phyloP scores from a whole-genome alignment of 805 yeast genomes.

The Pichia eremophila region DNA sequence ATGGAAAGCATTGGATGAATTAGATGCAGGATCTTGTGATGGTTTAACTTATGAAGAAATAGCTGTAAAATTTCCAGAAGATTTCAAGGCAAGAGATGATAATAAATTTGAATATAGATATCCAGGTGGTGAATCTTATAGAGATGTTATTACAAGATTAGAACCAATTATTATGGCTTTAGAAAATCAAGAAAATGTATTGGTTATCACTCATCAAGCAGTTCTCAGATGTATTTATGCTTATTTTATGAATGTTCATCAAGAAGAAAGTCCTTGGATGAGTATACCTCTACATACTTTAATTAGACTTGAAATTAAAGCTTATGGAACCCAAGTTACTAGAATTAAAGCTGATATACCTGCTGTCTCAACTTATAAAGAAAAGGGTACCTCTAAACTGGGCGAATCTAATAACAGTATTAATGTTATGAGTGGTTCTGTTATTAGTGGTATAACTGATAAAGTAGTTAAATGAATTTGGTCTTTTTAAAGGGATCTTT shows the following conservation, averaged over 20 bases:
- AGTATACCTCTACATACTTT: slow-evolving; percentile 93
- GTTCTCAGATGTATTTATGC: slow-evolving; percentile 94
- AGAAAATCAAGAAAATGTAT: slow-evolving; percentile 91
- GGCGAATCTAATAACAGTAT: slow-evolving; percentile 38
- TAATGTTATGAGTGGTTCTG: slow-evolving; percentile 38
- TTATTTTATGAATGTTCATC: slow-evolving; percentile 96
- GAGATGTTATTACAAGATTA: slow-evolving; percentile 87
- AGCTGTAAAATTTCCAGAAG: slow-evolving; percentile 79
- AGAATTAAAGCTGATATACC: slow-evolving; percentile 94
- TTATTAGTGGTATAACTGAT: slow-evolving; percentile 28
- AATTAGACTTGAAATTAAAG: slow-evolving; percentile 91
- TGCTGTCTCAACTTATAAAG: slow-evolving; percentile 94
- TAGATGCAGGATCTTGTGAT: slow-evolving; percentile 96
- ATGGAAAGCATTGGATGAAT: slow-evolving; percentile 96
- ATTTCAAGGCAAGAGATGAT: slow-evolving; percentile 90
- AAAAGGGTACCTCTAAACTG: slow-evolving; percentile 73
- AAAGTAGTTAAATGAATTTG: slow-evolving; percentile 3
- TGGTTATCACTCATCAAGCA: slow-evolving; percentile 96
- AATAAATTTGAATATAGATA: slow-evolving; percentile 93
- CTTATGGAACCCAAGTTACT: slow-evolving; percentile 80
- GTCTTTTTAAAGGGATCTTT: no score
- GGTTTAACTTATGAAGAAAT: slow-evolving; percentile 95
- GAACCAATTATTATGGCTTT: slow-evolving; percentile 98
- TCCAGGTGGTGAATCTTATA: slow-evolving; percentile 94
- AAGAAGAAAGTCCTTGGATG: slow-evolving; percentile 98